phyloP scores from a whole-genome alignment of 2,329 filamentous ascomycete genomes.

The Macrophomina pseudophaseolina region DNA sequence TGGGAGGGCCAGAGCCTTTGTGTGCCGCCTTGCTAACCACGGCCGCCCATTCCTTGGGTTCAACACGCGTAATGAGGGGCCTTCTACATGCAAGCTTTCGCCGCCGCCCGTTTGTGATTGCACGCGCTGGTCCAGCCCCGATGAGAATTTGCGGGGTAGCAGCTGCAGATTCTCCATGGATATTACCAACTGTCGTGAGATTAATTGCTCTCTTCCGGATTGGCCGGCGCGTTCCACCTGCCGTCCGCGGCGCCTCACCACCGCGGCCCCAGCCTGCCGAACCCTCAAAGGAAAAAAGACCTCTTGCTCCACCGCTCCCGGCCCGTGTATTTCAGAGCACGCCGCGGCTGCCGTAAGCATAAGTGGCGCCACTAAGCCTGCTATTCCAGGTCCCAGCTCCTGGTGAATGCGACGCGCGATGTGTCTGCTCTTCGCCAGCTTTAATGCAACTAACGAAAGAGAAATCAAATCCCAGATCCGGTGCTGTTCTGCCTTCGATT shows the following conservation, averaged over 20 bases:
- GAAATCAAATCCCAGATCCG: slow-evolving; percentile 9
- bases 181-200: slow-evolving; percentile 23
- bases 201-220: slow-evolving; percentile 19
- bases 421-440: not conserved
- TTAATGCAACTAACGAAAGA: slow-evolving; percentile 15
- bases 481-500: slow-evolving; percentile 3
- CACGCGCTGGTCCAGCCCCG: slow-evolving; percentile 7
- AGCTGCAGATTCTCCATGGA: slow-evolving; percentile 4
- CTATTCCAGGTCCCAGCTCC: slow-evolving; percentile 5
- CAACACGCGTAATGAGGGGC: slow-evolving; percentile 23
- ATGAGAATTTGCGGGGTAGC: not conserved
- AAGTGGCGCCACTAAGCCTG: slow-evolving; percentile 21
- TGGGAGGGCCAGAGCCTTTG: slow-evolving; percentile 13
- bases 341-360: slow-evolving; percentile 20
- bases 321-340: not conserved
- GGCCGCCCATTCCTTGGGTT: slow-evolving; percentile 14
- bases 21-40: slow-evolving; percentile 23
- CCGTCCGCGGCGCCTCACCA: not conserved
- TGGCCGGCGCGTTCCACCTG: slow-evolving; percentile 6
- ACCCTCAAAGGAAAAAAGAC: slow-evolving; percentile 6
- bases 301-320: not conserved
- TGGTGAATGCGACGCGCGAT: slow-evolving; percentile 20
- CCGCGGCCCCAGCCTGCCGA: slow-evolving; percentile 1
- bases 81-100: slow-evolving; percentile 15
- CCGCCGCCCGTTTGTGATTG: not conserved